Evolutionary conservation across 1,284 basidiomycete species (phyloP), one percentile per base, ranked within the genome.

Genomic region (Marasmius sp.): DNA sequence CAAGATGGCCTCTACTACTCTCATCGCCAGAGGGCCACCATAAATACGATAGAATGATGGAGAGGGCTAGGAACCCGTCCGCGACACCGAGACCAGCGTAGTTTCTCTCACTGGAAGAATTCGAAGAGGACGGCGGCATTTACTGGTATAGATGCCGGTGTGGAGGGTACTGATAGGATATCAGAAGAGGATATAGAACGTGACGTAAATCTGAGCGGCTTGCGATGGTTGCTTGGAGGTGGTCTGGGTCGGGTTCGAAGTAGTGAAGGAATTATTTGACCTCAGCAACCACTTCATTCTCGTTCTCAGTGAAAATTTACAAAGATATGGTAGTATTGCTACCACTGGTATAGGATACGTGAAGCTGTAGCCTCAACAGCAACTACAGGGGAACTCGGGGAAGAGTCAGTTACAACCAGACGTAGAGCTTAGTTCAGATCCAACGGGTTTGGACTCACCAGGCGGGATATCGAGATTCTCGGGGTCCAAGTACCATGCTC

Each of bases 191-290:
- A 88, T 60, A 80, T 93, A 78, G 89, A 92, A 64, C 73, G 74
- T 1, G 91, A 84, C 11, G 75, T 78, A 48, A 91, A 93, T 72
- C 76, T 92, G 11, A 75, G 91, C 9, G 85, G 81, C 0, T 93
- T 93, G 91, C 66, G 81, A 75, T 60, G 84, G 82, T 60, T 93
- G 91, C 69, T 93, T 91, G 14, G 91, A 93, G 72, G 84, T 83
- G 4, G 77, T 93, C 1, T 93, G 91, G 88, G 87, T 86, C 20
- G 91, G 91, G 2, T 93, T 91, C 67, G 87, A 91, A 70, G 67
- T 81, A 7, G 75, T 77, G 36, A 81, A 83, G 8, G 80, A 78
- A 16, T 69, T 68, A 43, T 43, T 6, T 43, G 41, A 27, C 27
- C 27, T 27, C 2, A 27, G 27, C 27, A 27, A 27, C 27, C 27